Conservation (phyloP, 176 grass and related monocot genomes). For the Aegilops longissima region DNA sequence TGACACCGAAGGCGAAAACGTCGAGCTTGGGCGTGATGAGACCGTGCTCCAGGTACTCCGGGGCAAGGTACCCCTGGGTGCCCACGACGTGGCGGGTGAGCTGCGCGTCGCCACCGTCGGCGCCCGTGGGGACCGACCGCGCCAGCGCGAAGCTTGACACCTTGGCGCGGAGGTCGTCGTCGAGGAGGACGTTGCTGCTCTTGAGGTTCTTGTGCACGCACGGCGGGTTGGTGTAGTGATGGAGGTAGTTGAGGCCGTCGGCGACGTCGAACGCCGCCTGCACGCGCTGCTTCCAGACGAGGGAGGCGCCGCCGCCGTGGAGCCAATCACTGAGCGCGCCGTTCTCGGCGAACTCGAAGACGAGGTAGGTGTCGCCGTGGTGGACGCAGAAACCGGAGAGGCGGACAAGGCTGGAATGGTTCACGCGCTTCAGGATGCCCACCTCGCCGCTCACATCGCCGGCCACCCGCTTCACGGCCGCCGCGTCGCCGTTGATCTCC, state of each 20-base stretch:
- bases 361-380: slow-evolving; percentile 66
- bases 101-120: not conserved
- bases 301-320: slow-evolving; percentile 18
- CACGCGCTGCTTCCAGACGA: slow-evolving; percentile 63
- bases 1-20: slow-evolving; percentile 14
- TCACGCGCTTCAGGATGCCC: slow-evolving; percentile 13
- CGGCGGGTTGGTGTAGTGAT: slow-evolving; percentile 72
- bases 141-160: slow-evolving; percentile 72
- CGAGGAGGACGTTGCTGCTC: slow-evolving; percentile 72
- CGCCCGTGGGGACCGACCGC: slow-evolving; percentile 28
- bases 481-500: slow-evolving; percentile 7
- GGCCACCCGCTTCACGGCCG: slow-evolving; percentile 9
- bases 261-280: slow-evolving; percentile 65
- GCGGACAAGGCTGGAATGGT: slow-evolving; percentile 15
- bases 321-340: slow-evolving; percentile 81
- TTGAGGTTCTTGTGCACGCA: slow-evolving; percentile 89
- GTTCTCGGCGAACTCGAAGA: slow-evolving; percentile 69
- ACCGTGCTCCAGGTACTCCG: slow-evolving; percentile 16
- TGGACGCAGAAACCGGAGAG: slow-evolving; percentile 14
- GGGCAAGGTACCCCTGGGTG: slow-evolving; percentile 5
- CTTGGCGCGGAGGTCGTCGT: slow-evolving; percentile 70
- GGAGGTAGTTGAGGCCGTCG: slow-evolving; percentile 80
- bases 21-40: slow-evolving; percentile 11
- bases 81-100: slow-evolving; percentile 11
- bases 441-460: slow-evolving; percentile 17